Evolutionary conservation across 2,329 filamentous ascomycete genomes (phyloP).

Genomic region (Trichoderma hamatum): DNA sequence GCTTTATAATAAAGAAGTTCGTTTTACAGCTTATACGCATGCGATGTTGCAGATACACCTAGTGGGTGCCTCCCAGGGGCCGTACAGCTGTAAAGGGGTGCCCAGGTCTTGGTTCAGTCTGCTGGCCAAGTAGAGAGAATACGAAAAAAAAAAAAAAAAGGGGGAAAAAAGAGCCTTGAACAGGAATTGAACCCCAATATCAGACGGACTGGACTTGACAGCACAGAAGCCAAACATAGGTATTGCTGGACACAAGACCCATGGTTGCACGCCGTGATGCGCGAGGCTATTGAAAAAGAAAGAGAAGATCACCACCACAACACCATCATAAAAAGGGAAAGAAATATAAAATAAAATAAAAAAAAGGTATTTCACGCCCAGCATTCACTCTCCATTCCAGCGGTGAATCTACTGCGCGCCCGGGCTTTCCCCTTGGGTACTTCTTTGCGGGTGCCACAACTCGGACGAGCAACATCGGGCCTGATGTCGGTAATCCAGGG

Average conservation of each 20-base stretch:
- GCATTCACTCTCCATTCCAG: constrained; percentile 31
- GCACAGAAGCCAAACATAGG: neutral
- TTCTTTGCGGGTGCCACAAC: constrained; percentile 35
- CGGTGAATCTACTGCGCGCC: constrained; percentile 36
- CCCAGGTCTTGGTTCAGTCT: neutral
- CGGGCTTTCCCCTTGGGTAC: constrained; percentile 36
- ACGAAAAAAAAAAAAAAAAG: neutral
- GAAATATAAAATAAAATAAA: neutral
- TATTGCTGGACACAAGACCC: constrained; percentile 1
- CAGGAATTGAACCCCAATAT: constrained; percentile 7
- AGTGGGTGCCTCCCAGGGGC: neutral
- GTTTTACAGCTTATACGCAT: neutral
- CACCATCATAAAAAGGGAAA: neutral
- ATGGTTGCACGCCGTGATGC: neutral
- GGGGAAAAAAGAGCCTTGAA: neutral
- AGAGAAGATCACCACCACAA: neutral
- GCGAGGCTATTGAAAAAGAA: neutral
- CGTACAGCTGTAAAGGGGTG: neutral
- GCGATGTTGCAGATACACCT: neutral
- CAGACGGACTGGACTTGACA: neutral
- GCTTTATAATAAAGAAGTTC: neutral
- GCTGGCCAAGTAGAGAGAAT: neutral
- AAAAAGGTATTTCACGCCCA: constrained; percentile 29
- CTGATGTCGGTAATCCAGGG: constrained; percentile 16
- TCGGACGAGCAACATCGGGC: constrained; percentile 1